Percentiles rank a stretch among this genome's conserved stretches.
Evolutionary conservation across 371 early-diverging fungal species (phyloP).

Genomic region (Mortierella sp.): DNA sequence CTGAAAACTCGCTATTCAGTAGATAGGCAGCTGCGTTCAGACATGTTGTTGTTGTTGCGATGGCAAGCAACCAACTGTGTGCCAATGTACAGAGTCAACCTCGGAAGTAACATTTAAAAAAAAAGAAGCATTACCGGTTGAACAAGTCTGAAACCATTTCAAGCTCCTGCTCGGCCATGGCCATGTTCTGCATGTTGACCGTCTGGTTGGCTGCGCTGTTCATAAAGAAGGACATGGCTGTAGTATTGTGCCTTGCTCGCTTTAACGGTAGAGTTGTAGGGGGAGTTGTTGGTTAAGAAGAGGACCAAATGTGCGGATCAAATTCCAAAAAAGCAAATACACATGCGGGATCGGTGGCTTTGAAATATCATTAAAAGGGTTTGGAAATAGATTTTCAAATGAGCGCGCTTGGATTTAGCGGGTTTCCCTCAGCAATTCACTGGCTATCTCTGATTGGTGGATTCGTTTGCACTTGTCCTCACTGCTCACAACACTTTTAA

Average conservation of each 20-base stretch:
- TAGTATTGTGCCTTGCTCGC: neutral
- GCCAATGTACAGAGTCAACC: too few species aligned
- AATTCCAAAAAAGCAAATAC: neutral
- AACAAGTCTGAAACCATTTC: conserved; percentile 88
- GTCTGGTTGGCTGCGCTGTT: conserved; percentile 62
- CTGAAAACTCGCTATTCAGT: too few species aligned
- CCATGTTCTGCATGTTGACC: conserved; percentile 81
- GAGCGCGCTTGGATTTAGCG: neutral
- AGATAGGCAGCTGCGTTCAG: too few species aligned
- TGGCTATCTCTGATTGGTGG: conserved; percentile 52
- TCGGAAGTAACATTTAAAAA: neutral
- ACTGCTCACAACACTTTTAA: conserved; percentile 14
- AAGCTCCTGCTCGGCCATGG: conserved; percentile 87
- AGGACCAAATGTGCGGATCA: conserved; percentile 1
- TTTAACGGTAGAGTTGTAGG: neutral
- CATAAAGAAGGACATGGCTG: conserved; percentile 56
- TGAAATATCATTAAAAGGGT: neutral
- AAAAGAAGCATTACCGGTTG: conserved; percentile 69
- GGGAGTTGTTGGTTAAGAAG: neutral
- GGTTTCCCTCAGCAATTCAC: conserved; percentile 1
- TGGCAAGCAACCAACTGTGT: too few species aligned
- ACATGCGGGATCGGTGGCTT: conserved; percentile 7
- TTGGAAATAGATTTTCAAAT: neutral
- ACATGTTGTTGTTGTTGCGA: too few species aligned
- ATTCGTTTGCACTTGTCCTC: neutral